A percentile compares a stretch with the other conserved stretches of the same genome.
phyloP scores from a whole-genome alignment of 78 protist genomes.

The Dictyostelium purpureum region DNA sequence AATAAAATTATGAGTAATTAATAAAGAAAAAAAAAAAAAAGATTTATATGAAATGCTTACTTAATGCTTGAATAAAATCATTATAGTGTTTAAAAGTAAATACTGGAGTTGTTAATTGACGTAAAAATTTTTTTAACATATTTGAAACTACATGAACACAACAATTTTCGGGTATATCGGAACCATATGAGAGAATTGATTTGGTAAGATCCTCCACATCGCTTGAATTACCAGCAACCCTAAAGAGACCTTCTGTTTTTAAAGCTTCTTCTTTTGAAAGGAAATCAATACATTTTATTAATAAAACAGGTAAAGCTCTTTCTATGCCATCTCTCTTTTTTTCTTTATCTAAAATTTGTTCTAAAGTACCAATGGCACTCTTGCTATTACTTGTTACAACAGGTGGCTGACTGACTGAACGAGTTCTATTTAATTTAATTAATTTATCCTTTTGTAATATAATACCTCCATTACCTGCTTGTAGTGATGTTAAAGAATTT shows the following conservation, averaged over 20 bases:
- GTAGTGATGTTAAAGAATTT: no score
- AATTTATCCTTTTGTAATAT: background rate
- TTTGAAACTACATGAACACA: slow-evolving; percentile 69
- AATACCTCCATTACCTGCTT: background rate
- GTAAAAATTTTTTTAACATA: slow-evolving; percentile 47
- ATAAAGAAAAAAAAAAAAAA: background rate
- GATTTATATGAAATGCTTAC: slow-evolving; percentile 6
- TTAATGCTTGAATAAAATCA: slow-evolving; percentile 40
- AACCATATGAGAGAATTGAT: slow-evolving; percentile 51
- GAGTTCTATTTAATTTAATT: slow-evolving; percentile 21
- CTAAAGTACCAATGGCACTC: slow-evolving; percentile 36
- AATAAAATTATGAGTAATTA: background rate
- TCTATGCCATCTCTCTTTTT: slow-evolving; percentile 44
- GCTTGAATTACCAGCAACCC: slow-evolving; percentile 70
- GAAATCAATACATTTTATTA: slow-evolving; percentile 46
- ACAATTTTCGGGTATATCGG: slow-evolving; percentile 42
- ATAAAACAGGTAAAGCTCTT: slow-evolving; percentile 33
- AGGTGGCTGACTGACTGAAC: slow-evolving; percentile 75
- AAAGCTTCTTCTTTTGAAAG: slow-evolving; percentile 22
- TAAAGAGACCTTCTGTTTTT: slow-evolving; percentile 69
- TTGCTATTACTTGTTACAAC: slow-evolving; percentile 1
- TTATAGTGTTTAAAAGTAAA: slow-evolving; percentile 59
- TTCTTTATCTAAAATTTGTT: slow-evolving; percentile 24
- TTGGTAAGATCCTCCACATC: slow-evolving; percentile 58
- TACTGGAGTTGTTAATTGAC: slow-evolving; percentile 54